Percentiles rank a stretch among this genome's conserved stretches.
Conservation (phyloP, 139 green algal species). For the Tetradesmus lagerheimii region DNA sequence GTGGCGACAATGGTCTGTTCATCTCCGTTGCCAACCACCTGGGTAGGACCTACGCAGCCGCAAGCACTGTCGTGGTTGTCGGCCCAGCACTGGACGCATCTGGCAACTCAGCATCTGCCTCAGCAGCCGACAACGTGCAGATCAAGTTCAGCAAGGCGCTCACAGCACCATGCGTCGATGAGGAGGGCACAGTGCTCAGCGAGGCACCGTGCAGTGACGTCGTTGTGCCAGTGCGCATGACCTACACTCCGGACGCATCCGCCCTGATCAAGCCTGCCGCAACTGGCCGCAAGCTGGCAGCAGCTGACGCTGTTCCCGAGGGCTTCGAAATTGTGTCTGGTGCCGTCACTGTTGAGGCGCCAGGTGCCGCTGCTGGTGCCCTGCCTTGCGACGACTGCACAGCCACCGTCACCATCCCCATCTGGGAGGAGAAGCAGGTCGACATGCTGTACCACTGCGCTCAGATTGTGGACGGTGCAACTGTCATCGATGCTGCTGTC, state of each 20-base stretch:
- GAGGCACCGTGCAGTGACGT: neutral
- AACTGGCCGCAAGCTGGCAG: neutral
- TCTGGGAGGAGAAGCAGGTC: neutral
- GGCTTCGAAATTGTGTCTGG: neutral
- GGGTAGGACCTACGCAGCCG: neutral
- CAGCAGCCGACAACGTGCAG: neutral
- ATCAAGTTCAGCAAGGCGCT: slow-evolving; percentile 13
- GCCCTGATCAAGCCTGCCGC: neutral
- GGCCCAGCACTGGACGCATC: neutral
- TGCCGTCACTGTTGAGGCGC: neutral
- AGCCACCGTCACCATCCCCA: neutral
- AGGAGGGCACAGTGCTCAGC: neutral
- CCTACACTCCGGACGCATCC: neutral
- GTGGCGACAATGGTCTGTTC: slow-evolving; percentile 25
- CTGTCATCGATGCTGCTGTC: neutral
- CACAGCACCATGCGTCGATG: neutral
- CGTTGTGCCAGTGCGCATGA: neutral
- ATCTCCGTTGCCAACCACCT: neutral
- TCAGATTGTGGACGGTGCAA: neutral
- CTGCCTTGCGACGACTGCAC: slow-evolving; percentile 32
- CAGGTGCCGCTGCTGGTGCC: neutral
- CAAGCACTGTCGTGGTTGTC: neutral
- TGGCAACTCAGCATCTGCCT: neutral
- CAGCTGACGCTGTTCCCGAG: neutral
- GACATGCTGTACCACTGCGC: slow-evolving; percentile 26